phyloP scores from a whole-genome alignment of 768 basidiomycete genomes.

The Tylopilus sp. region DNA sequence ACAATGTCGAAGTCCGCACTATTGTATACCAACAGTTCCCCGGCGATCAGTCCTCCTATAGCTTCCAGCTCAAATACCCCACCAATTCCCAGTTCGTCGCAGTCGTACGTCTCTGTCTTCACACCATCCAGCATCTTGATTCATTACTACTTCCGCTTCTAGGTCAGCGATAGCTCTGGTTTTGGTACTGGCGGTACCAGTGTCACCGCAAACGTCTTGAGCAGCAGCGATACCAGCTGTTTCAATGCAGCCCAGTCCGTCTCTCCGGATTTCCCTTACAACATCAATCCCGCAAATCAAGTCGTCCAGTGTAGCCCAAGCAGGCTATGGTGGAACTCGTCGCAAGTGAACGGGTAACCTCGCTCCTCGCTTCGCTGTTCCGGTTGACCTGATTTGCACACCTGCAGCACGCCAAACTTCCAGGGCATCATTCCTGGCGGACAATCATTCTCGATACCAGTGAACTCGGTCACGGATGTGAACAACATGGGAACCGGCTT shows the following conservation, averaged over 20 bases:
- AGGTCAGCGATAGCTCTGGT: conserved; percentile 58
- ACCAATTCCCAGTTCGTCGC: conserved; percentile 70
- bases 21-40: conserved; percentile 56
- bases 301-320: conserved; percentile 62
- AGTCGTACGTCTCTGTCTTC: conserved; percentile 52
- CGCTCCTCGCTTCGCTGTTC: not conserved
- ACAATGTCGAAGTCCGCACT: conserved; percentile 59
- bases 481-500: conserved; percentile 57
- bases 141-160: not conserved
- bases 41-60: conserved; percentile 36
- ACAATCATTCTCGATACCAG: conserved; percentile 64
- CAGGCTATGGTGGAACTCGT: conserved; percentile 63
- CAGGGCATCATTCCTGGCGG: conserved; percentile 79
- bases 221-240: conserved; percentile 54
- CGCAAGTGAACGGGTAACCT: conserved; percentile 51
- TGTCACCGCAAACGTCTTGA: conserved; percentile 52
- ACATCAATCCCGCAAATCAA: conserved; percentile 57
- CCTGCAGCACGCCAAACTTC: conserved; percentile 52
- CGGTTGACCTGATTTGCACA: not conserved
- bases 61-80: conserved; percentile 63
- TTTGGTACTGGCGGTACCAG: conserved; percentile 79
- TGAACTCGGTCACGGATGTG: conserved; percentile 44
- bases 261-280: conserved; percentile 54
- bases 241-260: conserved; percentile 50
- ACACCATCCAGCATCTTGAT: not conserved